These are phyloP conservation scores for Hylodesmum podocarpum DNA, from an alignment of 306 rosid genomes.

Conservation along the genomic window DNA sequence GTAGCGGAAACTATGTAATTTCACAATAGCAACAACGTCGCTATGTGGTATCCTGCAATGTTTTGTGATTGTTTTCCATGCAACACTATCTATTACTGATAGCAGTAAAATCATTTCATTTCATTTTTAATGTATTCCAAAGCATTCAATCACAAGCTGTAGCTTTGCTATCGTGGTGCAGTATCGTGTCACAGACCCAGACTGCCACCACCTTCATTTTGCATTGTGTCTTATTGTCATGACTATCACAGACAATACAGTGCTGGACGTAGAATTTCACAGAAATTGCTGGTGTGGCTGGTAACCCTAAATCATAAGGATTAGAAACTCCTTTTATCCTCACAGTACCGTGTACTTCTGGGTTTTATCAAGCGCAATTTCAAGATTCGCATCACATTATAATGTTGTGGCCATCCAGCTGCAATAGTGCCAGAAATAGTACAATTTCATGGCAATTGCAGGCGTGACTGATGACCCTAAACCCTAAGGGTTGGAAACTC, in stretches of 20 bases:
- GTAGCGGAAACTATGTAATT: not conserved
- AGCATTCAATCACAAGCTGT: not conserved
- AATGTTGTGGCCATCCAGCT: not conserved
- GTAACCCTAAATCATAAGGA: not conserved
- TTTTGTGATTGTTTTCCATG: not conserved
- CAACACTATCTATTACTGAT: not conserved
- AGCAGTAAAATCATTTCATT: not conserved
- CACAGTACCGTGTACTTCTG: not conserved
- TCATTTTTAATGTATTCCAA: not conserved
- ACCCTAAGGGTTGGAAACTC: not conserved
- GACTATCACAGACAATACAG: not conserved
- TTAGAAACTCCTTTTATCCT: not conserved
- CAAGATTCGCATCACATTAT: not conserved
- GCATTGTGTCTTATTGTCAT: not conserved
- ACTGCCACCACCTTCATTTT: not conserved
- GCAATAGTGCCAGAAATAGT: not conserved
- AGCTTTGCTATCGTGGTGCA: not conserved
- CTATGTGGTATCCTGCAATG: not conserved
- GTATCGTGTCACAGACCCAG: not conserved
- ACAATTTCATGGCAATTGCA: not conserved
- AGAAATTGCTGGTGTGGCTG: not conserved
- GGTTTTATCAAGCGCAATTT: not conserved
- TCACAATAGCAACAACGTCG: not conserved
- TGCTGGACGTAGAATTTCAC: not conserved
- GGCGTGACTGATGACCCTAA: not conserved